phyloP scores from a whole-genome alignment of 192 early-diverging fungal species.

The Entophlyctis helioformis region DNA sequence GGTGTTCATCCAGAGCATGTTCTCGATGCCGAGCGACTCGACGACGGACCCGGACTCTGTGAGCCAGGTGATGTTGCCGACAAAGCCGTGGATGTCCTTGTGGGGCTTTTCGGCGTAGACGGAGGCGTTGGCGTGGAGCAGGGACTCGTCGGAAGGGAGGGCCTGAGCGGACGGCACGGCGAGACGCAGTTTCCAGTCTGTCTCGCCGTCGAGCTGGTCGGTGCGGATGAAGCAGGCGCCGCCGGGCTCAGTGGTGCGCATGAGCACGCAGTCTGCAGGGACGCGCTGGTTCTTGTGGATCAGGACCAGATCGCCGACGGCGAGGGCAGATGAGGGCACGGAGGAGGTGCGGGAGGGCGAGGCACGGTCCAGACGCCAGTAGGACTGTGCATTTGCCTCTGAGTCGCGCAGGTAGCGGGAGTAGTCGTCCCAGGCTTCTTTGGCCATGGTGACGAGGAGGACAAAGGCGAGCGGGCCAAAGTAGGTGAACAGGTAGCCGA shows the following conservation, averaged over 20 bases:
- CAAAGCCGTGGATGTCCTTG: conserved; percentile 88
- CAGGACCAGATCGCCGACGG: conserved; percentile 78
- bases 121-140: conserved; percentile 52
- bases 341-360: too few relatives aligned
- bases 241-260: conserved; percentile 67
- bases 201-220: conserved; percentile 95
- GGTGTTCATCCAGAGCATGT: conserved; percentile 92
- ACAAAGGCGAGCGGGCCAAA: conserved; percentile 92
- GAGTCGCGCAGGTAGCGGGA: conserved; percentile 51
- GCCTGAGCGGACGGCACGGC: conserved; percentile 76
- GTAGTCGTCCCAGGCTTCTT: conserved; percentile 86
- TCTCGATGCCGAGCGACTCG: conserved; percentile 72
- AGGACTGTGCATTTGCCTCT: too few relatives aligned
- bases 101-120: conserved; percentile 85
- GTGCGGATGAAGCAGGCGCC: conserved; percentile 93
- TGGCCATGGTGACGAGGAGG: conserved; percentile 76
- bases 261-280: conserved; percentile 81
- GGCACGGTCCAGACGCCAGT: too few relatives aligned
- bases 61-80: conserved; percentile 65
- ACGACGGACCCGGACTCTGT: too few relatives aligned
- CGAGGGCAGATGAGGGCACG: conserved; percentile 72
- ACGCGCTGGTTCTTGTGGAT: conserved; percentile 82
- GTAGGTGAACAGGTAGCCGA: conserved; percentile 83
- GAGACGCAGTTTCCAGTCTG: conserved; percentile 90
- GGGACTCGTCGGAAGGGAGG: conserved; percentile 38